These are phyloP conservation scores for Nakaseomyces kungkrabaensis DNA, from an alignment of 1,139 yeast genomes.

Conservation along the genomic window DNA sequence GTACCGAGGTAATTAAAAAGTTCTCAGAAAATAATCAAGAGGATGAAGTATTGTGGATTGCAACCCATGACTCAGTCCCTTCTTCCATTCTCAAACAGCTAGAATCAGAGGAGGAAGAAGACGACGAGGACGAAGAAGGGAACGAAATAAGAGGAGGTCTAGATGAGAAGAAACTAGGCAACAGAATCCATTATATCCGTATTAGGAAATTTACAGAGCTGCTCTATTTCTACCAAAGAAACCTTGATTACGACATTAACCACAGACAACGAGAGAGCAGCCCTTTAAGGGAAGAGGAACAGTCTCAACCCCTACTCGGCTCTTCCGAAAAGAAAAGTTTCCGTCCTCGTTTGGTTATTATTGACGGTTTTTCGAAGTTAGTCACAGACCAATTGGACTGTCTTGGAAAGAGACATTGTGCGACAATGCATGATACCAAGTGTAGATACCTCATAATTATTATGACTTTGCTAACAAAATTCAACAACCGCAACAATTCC, in stretches of 20 bases:
- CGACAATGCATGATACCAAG: constrained; percentile 20
- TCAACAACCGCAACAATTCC: constrained; percentile 16
- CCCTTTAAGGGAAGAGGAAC: background rate
- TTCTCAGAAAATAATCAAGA: background rate
- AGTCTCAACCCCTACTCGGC: too few relatives aligned
- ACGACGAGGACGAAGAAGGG: too few relatives aligned
- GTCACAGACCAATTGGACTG: constrained; percentile 20
- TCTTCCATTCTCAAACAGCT: constrained; percentile 1
- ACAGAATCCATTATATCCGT: constrained; percentile 6
- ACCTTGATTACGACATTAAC: background rate
- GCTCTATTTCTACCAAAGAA: constrained; percentile 17
- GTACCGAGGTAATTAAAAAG: constrained; percentile 13
- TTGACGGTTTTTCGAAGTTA: constrained; percentile 27
- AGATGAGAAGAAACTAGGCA: background rate
- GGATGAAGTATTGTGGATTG: constrained; percentile 23
- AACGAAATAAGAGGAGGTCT: too few relatives aligned
- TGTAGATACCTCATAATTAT: constrained; percentile 20
- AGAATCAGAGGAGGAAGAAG: too few relatives aligned
- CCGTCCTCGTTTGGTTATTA: constrained; percentile 14
- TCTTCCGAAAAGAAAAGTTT: background rate
- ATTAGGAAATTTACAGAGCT: constrained; percentile 22
- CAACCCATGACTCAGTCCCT: constrained; percentile 17
- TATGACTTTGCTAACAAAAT: constrained; percentile 23
- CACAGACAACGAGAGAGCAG: background rate
- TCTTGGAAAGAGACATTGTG: constrained; percentile 7